Base-by-base conservation (phyloP, 768 basidiomycete genomes). In the Termitomyces sp. region DNA sequence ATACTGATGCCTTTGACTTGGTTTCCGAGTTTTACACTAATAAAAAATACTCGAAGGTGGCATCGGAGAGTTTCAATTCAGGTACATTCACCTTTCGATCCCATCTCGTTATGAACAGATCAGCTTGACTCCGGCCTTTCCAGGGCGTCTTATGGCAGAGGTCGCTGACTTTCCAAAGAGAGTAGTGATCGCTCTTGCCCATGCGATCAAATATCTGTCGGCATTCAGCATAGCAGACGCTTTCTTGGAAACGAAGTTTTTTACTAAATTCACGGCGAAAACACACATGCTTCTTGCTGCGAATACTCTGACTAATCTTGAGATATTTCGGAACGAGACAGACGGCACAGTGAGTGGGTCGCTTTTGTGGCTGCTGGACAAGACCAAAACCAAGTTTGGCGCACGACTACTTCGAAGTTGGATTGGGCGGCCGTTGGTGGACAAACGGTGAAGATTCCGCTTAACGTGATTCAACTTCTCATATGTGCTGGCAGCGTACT, bases 251-350 rank as follows among this genome's bases (percentile, higher is more conserved):
- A 86, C 89, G 2, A 80, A 80, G 24, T 91, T 91, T 68, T 96
- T 97, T 73, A 79, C 75, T 20, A 83, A 75, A 66, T 98, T 98
- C 67, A 77, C 90, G 4, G 84, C 86, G 24, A 80, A 82, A 56
- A 81, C 84, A 0, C 87, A 93, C 62, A 95, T 99, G 95, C 77
- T 93, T 22, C 78, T 99, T 48, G 89, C 88, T 50, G 88, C 87
- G 27, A 97, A 93, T 68, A 96, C 96, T 0, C 73, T 98, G 12
- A 80, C 81, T 13, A 98, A 97, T 68, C 72, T 96, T 73, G 95
- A 98, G 71, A 85, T 99, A n/a, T 95, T 92, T 69, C 82, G 86
- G 36, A 98, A 98, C 65, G 88, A 91, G 67, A 93, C 92, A 0
- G 89, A 97, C 68, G 82, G 81, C 56, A 84, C 81, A 12, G 75